Percentiles rank a stretch among this genome's conserved stretches.
Evolutionary conservation across 306 rosid species (phyloP).

Genomic region (Cyclanthera cordifolia): DNA sequence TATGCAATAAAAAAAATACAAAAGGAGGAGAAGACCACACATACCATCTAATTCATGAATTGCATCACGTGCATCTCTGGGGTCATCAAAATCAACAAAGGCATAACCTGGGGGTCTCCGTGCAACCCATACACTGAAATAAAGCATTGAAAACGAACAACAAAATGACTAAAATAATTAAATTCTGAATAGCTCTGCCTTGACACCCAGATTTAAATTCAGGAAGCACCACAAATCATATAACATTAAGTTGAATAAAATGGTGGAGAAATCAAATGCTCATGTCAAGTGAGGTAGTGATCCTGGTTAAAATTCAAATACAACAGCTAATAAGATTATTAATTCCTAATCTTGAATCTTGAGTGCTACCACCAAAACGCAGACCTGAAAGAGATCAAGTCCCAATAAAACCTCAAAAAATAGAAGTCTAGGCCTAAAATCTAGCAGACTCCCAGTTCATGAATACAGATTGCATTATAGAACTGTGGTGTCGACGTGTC

Average conservation of each 20-base stretch:
- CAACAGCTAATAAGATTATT: not conserved
- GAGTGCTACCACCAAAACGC: not conserved
- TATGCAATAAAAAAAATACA: not conserved
- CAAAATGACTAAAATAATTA: not conserved
- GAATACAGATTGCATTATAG: not conserved
- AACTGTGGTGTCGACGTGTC: not conserved
- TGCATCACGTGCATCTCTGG: conserved; percentile 86
- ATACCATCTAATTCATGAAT: conserved; percentile 90
- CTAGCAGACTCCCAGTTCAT: not conserved
- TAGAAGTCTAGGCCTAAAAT: not conserved
- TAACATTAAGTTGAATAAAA: no score
- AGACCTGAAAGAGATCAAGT: not conserved
- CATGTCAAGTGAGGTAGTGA: not conserved
- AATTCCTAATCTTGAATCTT: not conserved
- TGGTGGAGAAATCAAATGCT: no score
- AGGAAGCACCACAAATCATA: no score
- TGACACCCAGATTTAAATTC: no score
- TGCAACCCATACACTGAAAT: conserved; percentile 93
- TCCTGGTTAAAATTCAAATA: not conserved
- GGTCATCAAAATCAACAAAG: conserved; percentile 85
- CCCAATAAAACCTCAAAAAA: not conserved
- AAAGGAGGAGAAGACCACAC: conserved; percentile 13
- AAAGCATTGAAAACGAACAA: not conserved
- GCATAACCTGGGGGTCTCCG: conserved; percentile 98
- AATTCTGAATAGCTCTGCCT: not conserved